Percentiles rank a stretch among this genome's conserved stretches.
Conservation (phyloP, 345 rosid genomes). For the Garcia nutans region DNA sequence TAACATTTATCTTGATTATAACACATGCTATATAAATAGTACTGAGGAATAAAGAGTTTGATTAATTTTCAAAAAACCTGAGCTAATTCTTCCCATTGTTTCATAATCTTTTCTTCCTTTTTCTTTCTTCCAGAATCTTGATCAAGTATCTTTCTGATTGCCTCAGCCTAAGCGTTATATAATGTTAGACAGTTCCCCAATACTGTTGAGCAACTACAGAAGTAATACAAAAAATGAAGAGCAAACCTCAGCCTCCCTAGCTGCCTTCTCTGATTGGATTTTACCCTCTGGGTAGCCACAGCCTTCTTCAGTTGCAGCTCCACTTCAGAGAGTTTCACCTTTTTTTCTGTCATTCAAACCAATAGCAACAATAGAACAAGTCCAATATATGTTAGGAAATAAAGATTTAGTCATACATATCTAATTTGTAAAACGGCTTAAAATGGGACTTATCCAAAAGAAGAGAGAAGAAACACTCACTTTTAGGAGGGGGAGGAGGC, state of each 20-base stretch:
- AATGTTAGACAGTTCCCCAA: constrained; percentile 8
- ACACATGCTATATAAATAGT: neutral
- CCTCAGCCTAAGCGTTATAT: constrained; percentile 26
- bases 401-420: neutral
- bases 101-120: constrained; percentile 30
- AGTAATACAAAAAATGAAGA: neutral
- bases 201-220: neutral
- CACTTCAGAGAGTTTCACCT: constrained; percentile 23
- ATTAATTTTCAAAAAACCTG: constrained; percentile 17
- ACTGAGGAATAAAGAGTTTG: too few relatives aligned
- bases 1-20: neutral
- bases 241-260: constrained; percentile 35
- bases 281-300: constrained; percentile 31
- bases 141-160: constrained; percentile 32
- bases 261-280: constrained; percentile 30
- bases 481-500: constrained; percentile 25
- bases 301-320: constrained; percentile 28
- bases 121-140: constrained; percentile 33
- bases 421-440: neutral
- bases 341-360: constrained; percentile 22
- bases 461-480: constrained; percentile 13
- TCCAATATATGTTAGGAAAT: neutral
- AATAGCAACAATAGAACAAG: neutral
- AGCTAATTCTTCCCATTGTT: constrained; percentile 19
- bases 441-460: neutral